Percentiles rank a stretch among this genome's conserved stretches.
phyloP scores from a whole-genome alignment of 2,329 filamentous ascomycete genomes.

The Pseudogymnoascus verrucosus region DNA sequence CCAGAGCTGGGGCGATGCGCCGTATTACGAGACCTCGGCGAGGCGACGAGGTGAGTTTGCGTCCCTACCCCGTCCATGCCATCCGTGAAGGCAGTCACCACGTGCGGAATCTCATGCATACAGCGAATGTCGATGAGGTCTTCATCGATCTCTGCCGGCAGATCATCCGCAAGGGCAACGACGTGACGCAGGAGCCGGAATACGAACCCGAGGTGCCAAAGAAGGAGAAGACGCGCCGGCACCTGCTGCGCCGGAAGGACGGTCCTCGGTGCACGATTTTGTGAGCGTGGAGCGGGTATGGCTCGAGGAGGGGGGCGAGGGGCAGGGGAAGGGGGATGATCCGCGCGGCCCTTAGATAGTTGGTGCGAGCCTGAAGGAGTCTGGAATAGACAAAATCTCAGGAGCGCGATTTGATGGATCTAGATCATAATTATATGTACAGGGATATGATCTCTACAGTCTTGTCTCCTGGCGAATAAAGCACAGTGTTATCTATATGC shows the following conservation, averaged over 20 bases:
- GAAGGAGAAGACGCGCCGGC: slow-evolving; percentile 23
- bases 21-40: slow-evolving; percentile 67
- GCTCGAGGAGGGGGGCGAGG: background rate
- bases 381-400: slow-evolving; percentile 3
- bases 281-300: slow-evolving; percentile 17
- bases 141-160: slow-evolving; percentile 61
- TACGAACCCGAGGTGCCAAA: slow-evolving; percentile 29
- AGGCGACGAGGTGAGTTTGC: slow-evolving; percentile 40
- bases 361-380: slow-evolving; percentile 1
- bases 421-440: slow-evolving; percentile 6
- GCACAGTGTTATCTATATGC: background rate
- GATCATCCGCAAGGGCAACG: slow-evolving; percentile 53
- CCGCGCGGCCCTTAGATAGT: background rate
- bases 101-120: background rate
- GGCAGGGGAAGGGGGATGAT: background rate
- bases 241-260: slow-evolving; percentile 10
- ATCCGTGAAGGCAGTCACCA: background rate
- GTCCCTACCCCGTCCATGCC: background rate
- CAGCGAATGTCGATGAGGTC: slow-evolving; percentile 63
- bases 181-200: background rate
- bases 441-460: slow-evolving; percentile 7
- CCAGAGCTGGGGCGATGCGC: slow-evolving; percentile 62
- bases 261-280: slow-evolving; percentile 31
- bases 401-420: slow-evolving; percentile 3
- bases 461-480: background rate